Conservation (phyloP, 1,139 yeast genomes). For the Spencermartinsiella ligniputridi region DNA sequence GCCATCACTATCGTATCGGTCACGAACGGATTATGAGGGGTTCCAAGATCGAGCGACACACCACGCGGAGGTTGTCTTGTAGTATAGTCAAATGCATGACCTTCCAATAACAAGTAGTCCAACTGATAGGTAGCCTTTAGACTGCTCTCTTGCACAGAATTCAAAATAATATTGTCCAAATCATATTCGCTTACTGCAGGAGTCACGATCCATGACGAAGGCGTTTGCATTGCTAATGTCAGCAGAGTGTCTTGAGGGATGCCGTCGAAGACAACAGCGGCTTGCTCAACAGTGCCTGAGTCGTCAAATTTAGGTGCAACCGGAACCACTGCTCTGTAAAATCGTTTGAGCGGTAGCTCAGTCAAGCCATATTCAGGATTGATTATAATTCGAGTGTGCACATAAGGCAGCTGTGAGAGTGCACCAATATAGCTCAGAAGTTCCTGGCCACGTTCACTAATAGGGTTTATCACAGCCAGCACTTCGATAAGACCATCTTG, state of each 20-base stretch:
- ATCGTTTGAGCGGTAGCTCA: slow-evolving; percentile 50
- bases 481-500: slow-evolving; percentile 39
- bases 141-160: slow-evolving; percentile 29
- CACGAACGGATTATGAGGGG: slow-evolving; percentile 16
- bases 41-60: slow-evolving; percentile 43
- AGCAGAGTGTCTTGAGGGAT: slow-evolving; percentile 50
- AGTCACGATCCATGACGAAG: slow-evolving; percentile 60
- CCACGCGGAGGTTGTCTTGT: slow-evolving; percentile 47
- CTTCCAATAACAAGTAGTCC: slow-evolving; percentile 59
- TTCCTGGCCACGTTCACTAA: slow-evolving; percentile 63
- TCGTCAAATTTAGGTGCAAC: slow-evolving; percentile 40
- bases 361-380: slow-evolving; percentile 49
- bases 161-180: slow-evolving; percentile 54
- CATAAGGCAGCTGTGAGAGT: slow-evolving; percentile 37
- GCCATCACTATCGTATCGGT: slow-evolving; percentile 69
- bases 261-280: slow-evolving; percentile 30
- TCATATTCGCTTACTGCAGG: slow-evolving; percentile 51
- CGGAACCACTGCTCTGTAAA: slow-evolving; percentile 50
- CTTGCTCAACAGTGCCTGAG: slow-evolving; percentile 21
- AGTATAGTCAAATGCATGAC: slow-evolving; percentile 52
- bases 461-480: slow-evolving; percentile 64
- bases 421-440: slow-evolving; percentile 48
- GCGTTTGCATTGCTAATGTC: slow-evolving; percentile 57
- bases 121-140: slow-evolving; percentile 45
- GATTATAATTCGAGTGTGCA: slow-evolving; percentile 48